phyloP scores from a whole-genome alignment of 2,329 filamentous ascomycete species.

The Venturia nashicola region DNA sequence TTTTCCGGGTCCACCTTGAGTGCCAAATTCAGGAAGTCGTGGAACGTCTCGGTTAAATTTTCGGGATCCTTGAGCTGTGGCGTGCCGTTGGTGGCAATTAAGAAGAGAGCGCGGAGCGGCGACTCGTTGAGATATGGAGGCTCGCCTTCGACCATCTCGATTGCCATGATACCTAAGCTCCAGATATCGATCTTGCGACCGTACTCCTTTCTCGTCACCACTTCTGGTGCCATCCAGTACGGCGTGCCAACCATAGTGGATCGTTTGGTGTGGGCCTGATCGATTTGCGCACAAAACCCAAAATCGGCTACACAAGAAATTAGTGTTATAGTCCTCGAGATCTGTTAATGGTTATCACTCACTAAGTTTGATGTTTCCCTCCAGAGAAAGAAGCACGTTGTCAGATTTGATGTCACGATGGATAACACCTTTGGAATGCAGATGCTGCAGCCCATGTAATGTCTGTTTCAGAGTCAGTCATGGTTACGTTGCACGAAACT shows the following conservation, averaged over 20 bases:
- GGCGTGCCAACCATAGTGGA: constrained; percentile 98
- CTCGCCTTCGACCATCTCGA: constrained; percentile 99
- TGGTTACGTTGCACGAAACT: neutral
- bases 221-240: constrained; percentile 99
- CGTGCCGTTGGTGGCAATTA: constrained; percentile 95
- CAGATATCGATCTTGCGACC: constrained; percentile 98
- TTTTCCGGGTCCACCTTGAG: constrained; percentile 96
- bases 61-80: constrained; percentile 90
- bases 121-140: constrained; percentile 94
- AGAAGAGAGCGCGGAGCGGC: constrained; percentile 79
- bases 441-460: constrained; percentile 78
- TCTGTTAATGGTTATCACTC: constrained; percentile 33
- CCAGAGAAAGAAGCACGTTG: constrained; percentile 86
- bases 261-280: constrained; percentile 90
- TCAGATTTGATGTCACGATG: constrained; percentile 99
- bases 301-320: constrained; percentile 62
- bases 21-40: constrained; percentile 84
- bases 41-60: constrained; percentile 67
- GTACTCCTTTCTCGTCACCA: constrained; percentile 95
- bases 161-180: constrained; percentile 98
- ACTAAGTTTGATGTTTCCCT: constrained; percentile 97
- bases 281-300: constrained; percentile 97
- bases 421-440: constrained; percentile 96
- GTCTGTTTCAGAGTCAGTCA: constrained; percentile 38
- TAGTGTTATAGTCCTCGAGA: constrained; percentile 19